Conservation (phyloP, 108 stramenopile species). For the Pseudonitzschia multiseries region DNA sequence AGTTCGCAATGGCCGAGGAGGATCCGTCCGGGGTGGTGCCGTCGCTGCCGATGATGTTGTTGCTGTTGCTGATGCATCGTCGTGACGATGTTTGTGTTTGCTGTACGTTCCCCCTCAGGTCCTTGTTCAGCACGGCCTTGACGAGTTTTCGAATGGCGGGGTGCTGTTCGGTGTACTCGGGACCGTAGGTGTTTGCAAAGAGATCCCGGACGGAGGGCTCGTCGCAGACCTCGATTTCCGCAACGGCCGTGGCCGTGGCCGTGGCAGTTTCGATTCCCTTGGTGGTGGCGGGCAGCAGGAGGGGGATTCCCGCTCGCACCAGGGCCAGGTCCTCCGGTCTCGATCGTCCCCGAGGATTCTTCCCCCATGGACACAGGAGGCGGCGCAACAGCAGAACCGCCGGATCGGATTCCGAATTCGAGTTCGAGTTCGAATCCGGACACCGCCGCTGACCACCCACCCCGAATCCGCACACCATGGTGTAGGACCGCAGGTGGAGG, state of each 20-base stretch:
- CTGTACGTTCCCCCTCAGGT: conserved; percentile 46
- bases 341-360: no score
- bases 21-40: no score
- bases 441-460: not conserved
- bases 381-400: conserved; percentile 18
- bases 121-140: conserved; percentile 55
- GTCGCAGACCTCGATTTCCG: conserved; percentile 35
- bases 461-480: conserved; percentile 37
- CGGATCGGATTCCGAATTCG: not conserved
- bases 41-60: no score
- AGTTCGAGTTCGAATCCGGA: no score
- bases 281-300: conserved; percentile 4
- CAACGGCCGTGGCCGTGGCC: no score
- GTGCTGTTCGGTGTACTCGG: conserved; percentile 43
- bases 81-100: no score
- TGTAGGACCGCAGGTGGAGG: conserved; percentile 67
- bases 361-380: conserved; percentile 30
- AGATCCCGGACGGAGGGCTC: conserved; percentile 47
- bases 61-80: no score
- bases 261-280: not conserved
- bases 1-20: conserved; percentile 1
- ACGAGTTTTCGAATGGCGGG: conserved; percentile 74
- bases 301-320: conserved; percentile 13
- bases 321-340: conserved; percentile 9
- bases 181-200: conserved; percentile 46